Percentiles rank a stretch among this genome's conserved stretches.
Evolutionary conservation across 495 filamentous ascomycete genomes (phyloP).

Genomic region (Aspergillus bridgeri): DNA sequence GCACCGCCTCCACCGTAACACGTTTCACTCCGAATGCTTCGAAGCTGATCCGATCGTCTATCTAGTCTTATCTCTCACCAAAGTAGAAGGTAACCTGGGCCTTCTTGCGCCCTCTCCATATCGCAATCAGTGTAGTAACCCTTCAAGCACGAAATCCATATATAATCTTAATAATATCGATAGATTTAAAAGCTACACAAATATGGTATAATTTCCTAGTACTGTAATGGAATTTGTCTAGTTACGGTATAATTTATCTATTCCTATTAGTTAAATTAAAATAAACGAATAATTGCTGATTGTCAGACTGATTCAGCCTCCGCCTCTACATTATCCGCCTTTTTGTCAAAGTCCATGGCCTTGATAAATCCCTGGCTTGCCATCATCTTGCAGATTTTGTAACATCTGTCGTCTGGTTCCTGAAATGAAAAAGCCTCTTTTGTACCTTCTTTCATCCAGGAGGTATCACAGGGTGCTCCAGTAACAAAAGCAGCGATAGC

Average conservation of each 20-base stretch:
- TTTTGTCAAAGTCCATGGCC: conserved; percentile 3
- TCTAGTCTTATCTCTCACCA: no score
- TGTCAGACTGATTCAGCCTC: conserved; percentile 1
- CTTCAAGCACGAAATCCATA: no score
- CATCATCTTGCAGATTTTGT: conserved; percentile 10
- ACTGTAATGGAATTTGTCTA: background rate
- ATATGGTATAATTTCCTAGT: no score
- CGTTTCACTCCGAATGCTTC: no score
- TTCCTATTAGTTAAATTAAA: background rate
- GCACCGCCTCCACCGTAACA: no score
- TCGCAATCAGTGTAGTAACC: no score
- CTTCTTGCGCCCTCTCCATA: no score
- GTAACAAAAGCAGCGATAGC: conserved; percentile 12
- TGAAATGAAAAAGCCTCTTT: conserved; percentile 4
- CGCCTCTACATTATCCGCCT: conserved; percentile 9
- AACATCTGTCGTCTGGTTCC: conserved; percentile 6
- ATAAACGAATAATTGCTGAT: conserved; percentile 1
- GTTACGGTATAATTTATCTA: background rate
- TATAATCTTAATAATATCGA: no score
- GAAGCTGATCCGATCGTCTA: no score
- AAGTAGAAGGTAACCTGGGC: no score
- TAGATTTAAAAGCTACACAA: no score
- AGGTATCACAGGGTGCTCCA: conserved; percentile 8
- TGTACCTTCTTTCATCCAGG: conserved; percentile 11
- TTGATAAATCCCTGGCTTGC: conserved; percentile 6